A percentile compares a stretch with the other conserved stretches of the same genome.
These are phyloP conservation scores for Saprolegnia parasitica DNA, from an alignment of 352 stramenopile species.

Conservation along the genomic window DNA sequence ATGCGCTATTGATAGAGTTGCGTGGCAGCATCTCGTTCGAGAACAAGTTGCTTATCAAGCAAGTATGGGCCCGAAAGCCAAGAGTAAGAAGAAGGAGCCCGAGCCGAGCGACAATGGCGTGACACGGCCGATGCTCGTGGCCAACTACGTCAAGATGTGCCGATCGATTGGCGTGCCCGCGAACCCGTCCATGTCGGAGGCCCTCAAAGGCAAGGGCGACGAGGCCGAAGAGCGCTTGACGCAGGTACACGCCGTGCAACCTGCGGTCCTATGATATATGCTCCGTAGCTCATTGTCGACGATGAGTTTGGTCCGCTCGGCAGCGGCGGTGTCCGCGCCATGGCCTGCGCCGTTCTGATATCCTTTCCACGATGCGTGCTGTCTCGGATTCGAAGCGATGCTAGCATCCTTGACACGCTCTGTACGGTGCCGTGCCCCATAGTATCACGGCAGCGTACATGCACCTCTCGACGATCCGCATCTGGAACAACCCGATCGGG, in stretches of 20 bases:
- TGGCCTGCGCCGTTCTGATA: slow-evolving; percentile 77
- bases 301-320: slow-evolving; percentile 57
- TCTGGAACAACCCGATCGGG: slow-evolving; percentile 76
- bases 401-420: slow-evolving; percentile 44
- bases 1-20: background rate
- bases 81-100: slow-evolving; percentile 47
- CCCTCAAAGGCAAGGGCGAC: slow-evolving; percentile 61
- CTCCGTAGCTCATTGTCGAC: slow-evolving; percentile 64
- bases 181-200: slow-evolving; percentile 64
- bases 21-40: background rate
- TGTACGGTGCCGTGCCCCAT: slow-evolving; percentile 56
- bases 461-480: slow-evolving; percentile 66
- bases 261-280: background rate
- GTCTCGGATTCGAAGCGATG: too few species aligned
- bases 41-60: too few species aligned
- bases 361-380: slow-evolving; percentile 37
- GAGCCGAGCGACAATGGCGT: slow-evolving; percentile 63
- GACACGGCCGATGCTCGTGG: slow-evolving; percentile 51
- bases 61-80: slow-evolving; percentile 31
- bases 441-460: slow-evolving; percentile 58
- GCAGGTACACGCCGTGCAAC: slow-evolving; percentile 38
- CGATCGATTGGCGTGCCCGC: slow-evolving; percentile 72
- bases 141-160: slow-evolving; percentile 75
- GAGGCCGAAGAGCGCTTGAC: slow-evolving; percentile 51
- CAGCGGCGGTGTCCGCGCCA: slow-evolving; percentile 54